Evolutionary conservation across 768 basidiomycete genomes (phyloP), one percentile per base, ranked within the genome.

Genomic region (Amanita exitialis): DNA sequence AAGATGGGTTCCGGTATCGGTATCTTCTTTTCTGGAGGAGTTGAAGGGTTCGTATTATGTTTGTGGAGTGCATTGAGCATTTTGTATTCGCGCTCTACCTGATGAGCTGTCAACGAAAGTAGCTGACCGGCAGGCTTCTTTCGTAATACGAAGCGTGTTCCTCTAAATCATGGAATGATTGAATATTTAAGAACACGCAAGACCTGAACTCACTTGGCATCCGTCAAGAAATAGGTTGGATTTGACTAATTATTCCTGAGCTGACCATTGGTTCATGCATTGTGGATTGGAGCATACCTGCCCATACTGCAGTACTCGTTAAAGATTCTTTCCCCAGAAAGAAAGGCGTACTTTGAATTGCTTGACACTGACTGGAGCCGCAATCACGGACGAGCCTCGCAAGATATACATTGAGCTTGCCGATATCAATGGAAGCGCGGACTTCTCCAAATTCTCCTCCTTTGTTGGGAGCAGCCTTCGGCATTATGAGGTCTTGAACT

Each of bases 221-320:
- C 90, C 4, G 80, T 88, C 44, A 99, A 66, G 68, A 98, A 88
- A 65, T 97, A 99, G 0, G 95, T 98, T 0, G 95, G 95, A 61
- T 99, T 99, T 6, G 91, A 92, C 89, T 93, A 64, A 4, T 10
- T 5, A 35, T 9, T 13, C 20, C 41, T 51, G 25, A 51, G 43
- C 20, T 15, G 16, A 35, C 15, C 1, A 9, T 20, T 18, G 27
- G 15, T 16, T 10, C 7, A 13, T 44, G n/a, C 15, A 37, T 23
- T 25, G 34, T 25, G 5, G 35, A 23, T 13, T 23, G 9, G 9
- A 45, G 52, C 72, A 60, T 65, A 90, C 91, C 80, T 93, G 91
- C 41, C 90, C 91, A 67, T 88, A 92, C 90, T 93, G 47, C 12
- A 47, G 13, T 10, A 20, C 12, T 13, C 41, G 51, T 53, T 27